Conservation (phyloP, 1,139 yeast genomes). For the Taphrina communis region DNA sequence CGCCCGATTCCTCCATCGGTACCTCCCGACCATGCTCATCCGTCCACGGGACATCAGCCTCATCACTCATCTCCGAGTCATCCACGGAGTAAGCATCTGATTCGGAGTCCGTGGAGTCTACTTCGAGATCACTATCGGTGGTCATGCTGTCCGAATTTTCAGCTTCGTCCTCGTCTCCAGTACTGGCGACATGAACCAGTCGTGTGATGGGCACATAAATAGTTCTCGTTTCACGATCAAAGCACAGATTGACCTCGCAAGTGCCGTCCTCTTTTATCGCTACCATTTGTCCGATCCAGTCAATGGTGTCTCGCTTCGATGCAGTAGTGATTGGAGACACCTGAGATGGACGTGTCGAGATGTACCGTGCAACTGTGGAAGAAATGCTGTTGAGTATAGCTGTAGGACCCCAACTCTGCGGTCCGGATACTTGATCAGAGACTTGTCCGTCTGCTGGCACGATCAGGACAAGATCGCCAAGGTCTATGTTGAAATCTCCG, state of each 20-base stretch:
- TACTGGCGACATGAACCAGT: conserved; percentile 22
- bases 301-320: conserved; percentile 1
- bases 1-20: conserved; percentile 39
- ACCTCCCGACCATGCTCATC: conserved; percentile 20
- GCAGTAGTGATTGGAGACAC: not conserved
- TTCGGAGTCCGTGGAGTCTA: conserved; percentile 29
- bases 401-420: conserved; percentile 21
- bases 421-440: not conserved
- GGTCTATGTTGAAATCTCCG: conserved; percentile 42
- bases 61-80: conserved; percentile 44
- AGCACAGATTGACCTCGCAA: conserved; percentile 10
- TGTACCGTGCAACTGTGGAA: conserved; percentile 12
- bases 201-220: conserved; percentile 5
- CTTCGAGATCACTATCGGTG: conserved; percentile 17
- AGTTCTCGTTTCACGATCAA: not conserved
- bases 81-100: conserved; percentile 42
- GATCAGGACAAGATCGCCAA: conserved; percentile 30
- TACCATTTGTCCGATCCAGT: conserved; percentile 25
- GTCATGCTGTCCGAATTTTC: conserved; percentile 1
- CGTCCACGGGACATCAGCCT: conserved; percentile 33
- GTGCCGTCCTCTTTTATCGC: conserved; percentile 13
- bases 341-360: not conserved
- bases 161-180: conserved; percentile 5
- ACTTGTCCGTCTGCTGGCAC: conserved; percentile 22
- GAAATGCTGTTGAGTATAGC: conserved; percentile 17